These are phyloP conservation scores for Spongispora temasekensis DNA, from an alignment of 1,284 basidiomycete genomes.

Conservation along the genomic window DNA sequence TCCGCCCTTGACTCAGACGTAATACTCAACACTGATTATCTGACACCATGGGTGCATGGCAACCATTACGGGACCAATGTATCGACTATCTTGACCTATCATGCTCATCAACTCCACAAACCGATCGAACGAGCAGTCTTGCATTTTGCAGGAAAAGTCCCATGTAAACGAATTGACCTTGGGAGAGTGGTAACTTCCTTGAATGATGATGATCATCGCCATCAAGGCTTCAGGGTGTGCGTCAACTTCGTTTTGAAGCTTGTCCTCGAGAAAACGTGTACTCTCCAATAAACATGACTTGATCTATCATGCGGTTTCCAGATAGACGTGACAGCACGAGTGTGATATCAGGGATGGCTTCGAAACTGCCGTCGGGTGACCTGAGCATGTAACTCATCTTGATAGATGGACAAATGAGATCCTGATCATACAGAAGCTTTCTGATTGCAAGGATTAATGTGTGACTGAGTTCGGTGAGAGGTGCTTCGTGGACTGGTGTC, in stretches of 20 bases:
- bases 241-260: neutral
- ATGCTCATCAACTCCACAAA: neutral
- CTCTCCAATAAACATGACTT: neutral
- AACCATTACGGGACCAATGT: neutral
- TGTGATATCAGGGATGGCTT: neutral
- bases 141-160: neutral
- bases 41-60: neutral
- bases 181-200: neutral
- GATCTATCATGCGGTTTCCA: neutral
- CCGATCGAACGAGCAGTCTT: neutral
- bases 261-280: neutral
- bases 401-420: neutral
- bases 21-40: neutral
- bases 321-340: neutral
- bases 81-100: neutral
- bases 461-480: neutral
- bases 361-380: neutral
- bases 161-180: neutral
- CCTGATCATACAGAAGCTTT: neutral
- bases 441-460: neutral
- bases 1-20: neutral
- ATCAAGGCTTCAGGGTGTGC: neutral
- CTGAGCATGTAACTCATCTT: neutral
- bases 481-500: neutral
- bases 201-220: neutral